Evolutionary conservation across 768 basidiomycete genomes (phyloP).

Genomic region (Xerocomellus amylosporus): DNA sequence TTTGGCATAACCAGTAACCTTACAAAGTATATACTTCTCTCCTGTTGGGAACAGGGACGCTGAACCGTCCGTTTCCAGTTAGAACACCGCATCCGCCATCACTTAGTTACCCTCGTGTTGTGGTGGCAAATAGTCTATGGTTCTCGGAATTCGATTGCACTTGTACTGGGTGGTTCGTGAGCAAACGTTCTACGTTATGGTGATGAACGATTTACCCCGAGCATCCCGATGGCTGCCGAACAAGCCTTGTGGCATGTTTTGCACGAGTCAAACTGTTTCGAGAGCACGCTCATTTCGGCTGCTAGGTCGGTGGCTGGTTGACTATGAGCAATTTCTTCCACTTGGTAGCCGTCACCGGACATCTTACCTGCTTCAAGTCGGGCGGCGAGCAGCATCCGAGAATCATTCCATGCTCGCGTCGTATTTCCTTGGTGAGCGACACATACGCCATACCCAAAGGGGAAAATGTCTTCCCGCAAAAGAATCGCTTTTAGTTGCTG

Average conservation of each 20-base stretch:
- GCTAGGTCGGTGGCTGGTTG: constrained; percentile 60
- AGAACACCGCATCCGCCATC: constrained; percentile 2
- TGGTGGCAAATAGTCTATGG: constrained; percentile 44
- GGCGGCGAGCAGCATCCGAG: constrained; percentile 43
- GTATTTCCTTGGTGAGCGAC: constrained; percentile 47
- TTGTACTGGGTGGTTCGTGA: constrained; percentile 50
- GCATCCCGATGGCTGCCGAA: constrained; percentile 65
- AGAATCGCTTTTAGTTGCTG: constrained; percentile 51
- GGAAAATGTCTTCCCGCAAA: constrained; percentile 62
- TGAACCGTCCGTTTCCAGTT: neutral
- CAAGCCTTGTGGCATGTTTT: constrained; percentile 57
- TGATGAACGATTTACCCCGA: constrained; percentile 44
- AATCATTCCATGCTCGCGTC: constrained; percentile 48
- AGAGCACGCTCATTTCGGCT: constrained; percentile 59
- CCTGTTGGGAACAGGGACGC: neutral
- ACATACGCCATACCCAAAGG: constrained; percentile 69
- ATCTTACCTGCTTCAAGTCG: constrained; percentile 53
- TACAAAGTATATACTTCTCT: constrained; percentile 7
- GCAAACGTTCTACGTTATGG: neutral
- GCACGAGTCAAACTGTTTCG: constrained; percentile 47
- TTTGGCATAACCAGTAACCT: constrained; percentile 83
- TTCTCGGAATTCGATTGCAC: constrained; percentile 51
- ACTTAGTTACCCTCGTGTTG: constrained; percentile 22
- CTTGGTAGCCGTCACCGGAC: neutral
- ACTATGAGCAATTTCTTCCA: constrained; percentile 6